phyloP scores from a whole-genome alignment of 2,329 filamentous ascomycete species.

The Microcera coccophila region DNA sequence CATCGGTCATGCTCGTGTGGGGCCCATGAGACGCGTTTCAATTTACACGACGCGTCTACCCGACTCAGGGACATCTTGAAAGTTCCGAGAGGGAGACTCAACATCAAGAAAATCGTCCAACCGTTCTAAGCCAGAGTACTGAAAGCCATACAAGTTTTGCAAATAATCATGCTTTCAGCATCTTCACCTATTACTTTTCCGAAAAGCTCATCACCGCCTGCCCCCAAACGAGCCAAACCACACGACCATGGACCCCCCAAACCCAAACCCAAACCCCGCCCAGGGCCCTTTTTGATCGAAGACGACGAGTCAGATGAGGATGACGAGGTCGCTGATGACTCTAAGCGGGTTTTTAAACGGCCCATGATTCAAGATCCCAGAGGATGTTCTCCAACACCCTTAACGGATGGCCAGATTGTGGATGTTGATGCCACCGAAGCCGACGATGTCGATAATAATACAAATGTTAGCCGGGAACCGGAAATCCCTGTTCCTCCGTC shows the following conservation, averaged over 20 bases:
- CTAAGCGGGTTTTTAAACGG: conserved; percentile 26
- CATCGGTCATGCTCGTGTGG: background rate
- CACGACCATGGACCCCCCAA: conserved; percentile 34
- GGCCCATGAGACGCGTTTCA: conserved; percentile 24
- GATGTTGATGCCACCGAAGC: conserved; percentile 6
- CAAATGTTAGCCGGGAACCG: background rate
- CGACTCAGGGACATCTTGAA: conserved; percentile 3
- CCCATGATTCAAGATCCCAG: conserved; percentile 29
- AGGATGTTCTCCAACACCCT: background rate
- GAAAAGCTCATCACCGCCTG: conserved; percentile 42
- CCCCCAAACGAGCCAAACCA: conserved; percentile 35
- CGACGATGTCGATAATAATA: background rate
- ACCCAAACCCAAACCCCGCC: conserved; percentile 31
- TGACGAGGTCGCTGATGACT: conserved; percentile 1
- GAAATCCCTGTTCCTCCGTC: conserved; percentile 4
- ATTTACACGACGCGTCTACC: conserved; percentile 28
- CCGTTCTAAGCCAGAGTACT: background rate
- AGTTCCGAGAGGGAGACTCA: conserved; percentile 5
- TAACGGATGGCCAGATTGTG: background rate
- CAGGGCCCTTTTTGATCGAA: conserved; percentile 39
- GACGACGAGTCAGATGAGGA: conserved; percentile 36
- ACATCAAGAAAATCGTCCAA: conserved; percentile 1
- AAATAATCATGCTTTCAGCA: conserved; percentile 50
- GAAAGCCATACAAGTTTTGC: background rate
- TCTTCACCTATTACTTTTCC: conserved; percentile 59